Percentiles rank a stretch among this genome's conserved stretches.
Conservation (phyloP, 768 basidiomycete species). For the Boletellus ananas region DNA sequence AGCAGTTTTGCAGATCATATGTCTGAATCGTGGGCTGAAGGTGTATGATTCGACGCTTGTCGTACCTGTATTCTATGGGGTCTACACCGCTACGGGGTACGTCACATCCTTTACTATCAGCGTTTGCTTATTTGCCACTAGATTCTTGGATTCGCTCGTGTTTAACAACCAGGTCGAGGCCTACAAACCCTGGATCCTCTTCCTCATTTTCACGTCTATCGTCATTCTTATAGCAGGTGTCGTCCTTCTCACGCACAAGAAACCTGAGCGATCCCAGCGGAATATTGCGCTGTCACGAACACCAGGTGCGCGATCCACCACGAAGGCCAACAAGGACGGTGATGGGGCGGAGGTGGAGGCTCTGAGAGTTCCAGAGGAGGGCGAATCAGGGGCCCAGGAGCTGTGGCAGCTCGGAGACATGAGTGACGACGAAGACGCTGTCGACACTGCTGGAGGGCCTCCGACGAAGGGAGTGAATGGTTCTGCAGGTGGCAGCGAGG, state of each 20-base stretch:
- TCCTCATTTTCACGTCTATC: slow-evolving; percentile 85
- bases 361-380: slow-evolving; percentile 34
- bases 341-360: slow-evolving; percentile 37
- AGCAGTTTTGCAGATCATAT: slow-evolving; percentile 87
- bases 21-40: slow-evolving; percentile 84
- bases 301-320: slow-evolving; percentile 22
- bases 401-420: slow-evolving; percentile 74
- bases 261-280: slow-evolving; percentile 53
- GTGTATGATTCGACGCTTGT: slow-evolving; percentile 90
- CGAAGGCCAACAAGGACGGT: slow-evolving; percentile 9
- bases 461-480: slow-evolving; percentile 16
- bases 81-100: slow-evolving; percentile 81
- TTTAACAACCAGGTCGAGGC: slow-evolving; percentile 85
- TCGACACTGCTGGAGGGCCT: slow-evolving; percentile 37
- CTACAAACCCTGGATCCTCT: slow-evolving; percentile 86
- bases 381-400: slow-evolving; percentile 32
- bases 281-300: slow-evolving; percentile 27
- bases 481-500: slow-evolving; percentile 25
- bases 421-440: slow-evolving; percentile 61
- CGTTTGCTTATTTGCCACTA: slow-evolving; percentile 19
- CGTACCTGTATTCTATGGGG: slow-evolving; percentile 92
- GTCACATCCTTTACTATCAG: slow-evolving; percentile 16
- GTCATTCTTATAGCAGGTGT: slow-evolving; percentile 85
- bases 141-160: slow-evolving; percentile 62
- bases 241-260: slow-evolving; percentile 90